Evolutionary conservation across 2,329 filamentous ascomycete species (phyloP).

Genomic region (Sordariomycetes sp.): DNA sequence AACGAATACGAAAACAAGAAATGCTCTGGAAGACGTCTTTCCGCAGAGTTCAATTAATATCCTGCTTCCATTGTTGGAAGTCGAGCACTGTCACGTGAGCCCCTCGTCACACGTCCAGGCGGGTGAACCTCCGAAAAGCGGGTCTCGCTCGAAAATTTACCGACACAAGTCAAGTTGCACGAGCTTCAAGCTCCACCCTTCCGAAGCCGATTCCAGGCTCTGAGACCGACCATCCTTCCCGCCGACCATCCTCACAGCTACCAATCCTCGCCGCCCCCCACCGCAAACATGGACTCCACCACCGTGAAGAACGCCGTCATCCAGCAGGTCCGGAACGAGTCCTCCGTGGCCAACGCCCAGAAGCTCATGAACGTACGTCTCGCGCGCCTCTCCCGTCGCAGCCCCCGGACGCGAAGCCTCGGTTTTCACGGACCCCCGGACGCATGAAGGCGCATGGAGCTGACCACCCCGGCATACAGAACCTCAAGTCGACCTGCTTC

Average conservation of each 20-base stretch:
- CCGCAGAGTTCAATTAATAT: no score
- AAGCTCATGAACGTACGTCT: constrained; percentile 55
- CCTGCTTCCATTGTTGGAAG: no score
- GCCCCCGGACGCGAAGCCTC: not conserved
- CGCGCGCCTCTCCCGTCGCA: not conserved
- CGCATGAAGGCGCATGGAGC: not conserved
- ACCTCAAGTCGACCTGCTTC: constrained; percentile 76
- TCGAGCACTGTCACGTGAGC: no score
- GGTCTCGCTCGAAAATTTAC: not conserved
- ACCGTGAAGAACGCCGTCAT: constrained; percentile 51
- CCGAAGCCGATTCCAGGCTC: not conserved
- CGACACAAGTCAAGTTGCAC: no score
- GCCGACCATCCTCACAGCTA: no score
- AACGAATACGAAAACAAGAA: no score
- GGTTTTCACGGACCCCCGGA: not conserved
- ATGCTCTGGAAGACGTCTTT: no score
- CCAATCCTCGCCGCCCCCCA: no score
- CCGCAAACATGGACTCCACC: constrained; percentile 43
- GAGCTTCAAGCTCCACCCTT: not conserved
- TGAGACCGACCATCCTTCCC: not conserved
- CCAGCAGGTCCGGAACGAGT: constrained; percentile 51
- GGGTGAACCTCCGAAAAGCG: not conserved
- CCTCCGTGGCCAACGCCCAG: constrained; percentile 57
- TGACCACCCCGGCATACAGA: constrained; percentile 30
- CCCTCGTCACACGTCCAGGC: no score